These are phyloP conservation scores for Boletus rufocinnamomeus DNA, from an alignment of 768 basidiomycete genomes.

Conservation along the genomic window DNA sequence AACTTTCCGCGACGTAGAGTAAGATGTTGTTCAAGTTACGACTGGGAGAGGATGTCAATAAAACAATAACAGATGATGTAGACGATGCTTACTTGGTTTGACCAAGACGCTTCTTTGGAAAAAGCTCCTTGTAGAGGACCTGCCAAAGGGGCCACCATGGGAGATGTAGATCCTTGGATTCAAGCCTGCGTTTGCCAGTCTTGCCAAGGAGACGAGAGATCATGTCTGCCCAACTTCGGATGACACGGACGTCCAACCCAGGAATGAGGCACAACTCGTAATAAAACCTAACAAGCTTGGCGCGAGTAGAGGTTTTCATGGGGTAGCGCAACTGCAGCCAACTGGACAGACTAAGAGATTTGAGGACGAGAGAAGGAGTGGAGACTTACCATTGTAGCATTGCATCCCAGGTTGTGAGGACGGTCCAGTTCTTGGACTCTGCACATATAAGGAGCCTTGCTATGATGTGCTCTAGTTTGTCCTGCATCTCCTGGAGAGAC, in stretches of 20 bases:
- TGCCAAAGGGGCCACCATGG: slow-evolving; percentile 80
- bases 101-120: slow-evolving; percentile 64
- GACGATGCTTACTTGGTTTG: slow-evolving; percentile 55
- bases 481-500: slow-evolving; percentile 68
- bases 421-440: slow-evolving; percentile 74
- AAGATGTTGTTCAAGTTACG: slow-evolving; percentile 72
- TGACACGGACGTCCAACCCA: slow-evolving; percentile 69
- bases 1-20: slow-evolving; percentile 71
- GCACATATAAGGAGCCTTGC: slow-evolving; percentile 68
- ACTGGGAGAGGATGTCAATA: slow-evolving; percentile 32
- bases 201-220: slow-evolving; percentile 70
- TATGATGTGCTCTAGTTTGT: slow-evolving; percentile 66
- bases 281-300: slow-evolving; percentile 70
- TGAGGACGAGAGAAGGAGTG: neutral
- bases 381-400: slow-evolving; percentile 68
- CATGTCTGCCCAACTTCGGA: slow-evolving; percentile 79
- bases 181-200: slow-evolving; percentile 68
- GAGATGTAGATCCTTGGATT: slow-evolving; percentile 64
- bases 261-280: slow-evolving; percentile 79
- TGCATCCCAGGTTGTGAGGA: slow-evolving; percentile 76
- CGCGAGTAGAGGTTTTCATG: slow-evolving; percentile 64
- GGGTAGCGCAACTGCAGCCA: slow-evolving; percentile 86
- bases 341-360: slow-evolving; percentile 40
- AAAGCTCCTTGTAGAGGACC: slow-evolving; percentile 69
- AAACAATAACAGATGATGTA: neutral